These are phyloP conservation scores for Pythium insidiosum DNA, from an alignment of 352 stramenopile genomes.

Conservation along the genomic window DNA sequence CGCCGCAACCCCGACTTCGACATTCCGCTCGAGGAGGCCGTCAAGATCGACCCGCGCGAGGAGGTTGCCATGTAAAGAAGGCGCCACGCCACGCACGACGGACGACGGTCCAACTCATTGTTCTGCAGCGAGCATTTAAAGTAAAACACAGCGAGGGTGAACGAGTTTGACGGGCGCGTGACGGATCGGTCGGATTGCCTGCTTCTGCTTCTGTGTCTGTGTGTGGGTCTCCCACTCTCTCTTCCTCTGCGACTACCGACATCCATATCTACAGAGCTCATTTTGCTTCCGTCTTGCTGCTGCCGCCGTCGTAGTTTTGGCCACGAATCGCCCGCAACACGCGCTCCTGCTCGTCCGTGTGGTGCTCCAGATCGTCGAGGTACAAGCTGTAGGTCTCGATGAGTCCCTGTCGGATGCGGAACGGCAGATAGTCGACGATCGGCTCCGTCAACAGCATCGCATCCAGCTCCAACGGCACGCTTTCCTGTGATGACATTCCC, in stretches of 20 bases:
- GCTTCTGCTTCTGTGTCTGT: too few relatives aligned
- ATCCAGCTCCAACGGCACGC: conserved; percentile 77
- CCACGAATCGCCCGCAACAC: conserved; percentile 72
- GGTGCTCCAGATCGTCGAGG: conserved; percentile 78
- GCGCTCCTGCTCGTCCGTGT: conserved; percentile 75
- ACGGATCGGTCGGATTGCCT: too few relatives aligned
- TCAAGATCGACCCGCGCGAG: conserved; percentile 36
- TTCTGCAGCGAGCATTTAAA: too few relatives aligned
- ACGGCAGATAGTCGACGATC: conserved; percentile 71
- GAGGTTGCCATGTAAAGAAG: conserved; percentile 14
- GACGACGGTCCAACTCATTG: too few relatives aligned
- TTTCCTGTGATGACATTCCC: conserved; percentile 39
- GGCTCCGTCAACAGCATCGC: conserved; percentile 79
- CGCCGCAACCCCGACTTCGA: conserved; percentile 83
- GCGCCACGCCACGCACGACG: too few relatives aligned
- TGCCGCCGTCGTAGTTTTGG: conserved; percentile 30
- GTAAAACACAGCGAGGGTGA: too few relatives aligned
- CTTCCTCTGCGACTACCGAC: too few relatives aligned
- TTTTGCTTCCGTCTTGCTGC: too few relatives aligned
- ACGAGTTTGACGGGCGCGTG: too few relatives aligned
- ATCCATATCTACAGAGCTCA: too few relatives aligned
- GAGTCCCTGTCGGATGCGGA: conserved; percentile 78
- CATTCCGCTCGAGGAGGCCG: conserved; percentile 58
- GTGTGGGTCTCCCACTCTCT: too few relatives aligned
- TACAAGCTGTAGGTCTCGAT: conserved; percentile 88